Base-by-base conservation (phyloP, 148 eudicot genomes). In the Tetragonia tetragonoides region DNA sequence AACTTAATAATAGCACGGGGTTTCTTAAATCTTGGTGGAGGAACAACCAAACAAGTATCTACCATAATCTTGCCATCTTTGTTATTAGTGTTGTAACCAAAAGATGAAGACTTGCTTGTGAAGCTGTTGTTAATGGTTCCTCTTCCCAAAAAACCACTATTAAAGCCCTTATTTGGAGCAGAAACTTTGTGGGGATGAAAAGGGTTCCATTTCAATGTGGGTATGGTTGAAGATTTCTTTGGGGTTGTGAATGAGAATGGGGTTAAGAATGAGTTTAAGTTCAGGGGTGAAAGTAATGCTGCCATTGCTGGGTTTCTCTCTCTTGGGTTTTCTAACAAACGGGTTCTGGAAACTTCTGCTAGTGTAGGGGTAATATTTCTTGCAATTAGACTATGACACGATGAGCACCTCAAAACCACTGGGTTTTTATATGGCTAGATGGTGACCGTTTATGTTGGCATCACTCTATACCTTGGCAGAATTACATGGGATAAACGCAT, bases 1-100 rank as follows among this genome's bases (percentile, higher is more conserved):
- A 95, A 91, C 74, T 93, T 84, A 56, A 95, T 73, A 59, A 95
- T 77, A 6, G 88, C 99, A 53, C 84, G 87, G 15, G 97, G 97
- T 78, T 89, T 89, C 80, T 53, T 82, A 23, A 84, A 84, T 54
- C 85, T 85, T 14, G 91, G 85, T 3, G 99, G 99, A 81, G 97
- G 95, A 47, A 91, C 75, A 17, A 95, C 90, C 73, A 93, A 83
- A 76, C 99, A 95, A 79, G 97, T 81, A 61, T 85, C 95, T 60
- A 88, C 85, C 71, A 65, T 69, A 20, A 83, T 75, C 47, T 17
- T 78, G 56, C 82, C 85, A 78, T 75, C 79, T 74, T 70, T 78
- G 20, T n/a, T 75, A 64, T 74, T 74, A 75, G n/a, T 28, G 56
- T 17, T 44, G 56, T 74, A 49, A 74, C 18, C 49, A 62, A 64